Base-by-base conservation (phyloP, 2,329 filamentous ascomycete species). In the Exophiala dermatitidis region DNA sequence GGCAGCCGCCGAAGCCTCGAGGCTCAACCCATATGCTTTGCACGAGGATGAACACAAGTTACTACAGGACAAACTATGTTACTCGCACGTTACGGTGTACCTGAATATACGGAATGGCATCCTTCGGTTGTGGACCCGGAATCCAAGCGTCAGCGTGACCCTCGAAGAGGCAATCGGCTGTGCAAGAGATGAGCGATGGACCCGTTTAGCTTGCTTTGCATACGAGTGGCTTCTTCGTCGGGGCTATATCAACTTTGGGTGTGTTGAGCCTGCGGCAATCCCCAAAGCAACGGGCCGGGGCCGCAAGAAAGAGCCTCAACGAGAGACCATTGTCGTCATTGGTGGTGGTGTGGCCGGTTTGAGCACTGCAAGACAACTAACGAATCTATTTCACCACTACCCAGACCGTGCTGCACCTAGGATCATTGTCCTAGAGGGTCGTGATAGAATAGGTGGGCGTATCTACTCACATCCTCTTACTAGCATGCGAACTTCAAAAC, bases 201-300 rank as follows among this genome's bases (percentile, higher is more conserved):
- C 95, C 69, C 85, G 89, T 55, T 80, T 91, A 43, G 90, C 93
- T 6, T 88, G 83, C 60, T 79, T 96, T 52, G 93, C 90, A 60
- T 94, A 93, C 66, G 84, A 95, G 68, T 98, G 91, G 91, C 80
- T 98, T 12, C 77, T 90, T 52, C 84, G 91, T 56, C 83, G 86
- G 60, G 93, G 93, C 19, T 95, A 95, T 68, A 95, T 98, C 73
- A 98, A 98, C 69, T 96, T 90, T 68, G 93, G 94, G 10, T 97
- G 93, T 68, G 79, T 93, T 2, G 82, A 90, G 64, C 73, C 90
- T n/a, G 80, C 81, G 34, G 67, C 71, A 43, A 74, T 69, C 48
- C 65, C 67, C 44, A 64, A 63, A 65, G 60, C 69, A 62, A 59
- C 63, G 57, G 66, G 69, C 61, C 64, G 76, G 66, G 66, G 66